phyloP scores from a whole-genome alignment of 169 alveolate species.

The Ichthyophthirius multifiliis region DNA sequence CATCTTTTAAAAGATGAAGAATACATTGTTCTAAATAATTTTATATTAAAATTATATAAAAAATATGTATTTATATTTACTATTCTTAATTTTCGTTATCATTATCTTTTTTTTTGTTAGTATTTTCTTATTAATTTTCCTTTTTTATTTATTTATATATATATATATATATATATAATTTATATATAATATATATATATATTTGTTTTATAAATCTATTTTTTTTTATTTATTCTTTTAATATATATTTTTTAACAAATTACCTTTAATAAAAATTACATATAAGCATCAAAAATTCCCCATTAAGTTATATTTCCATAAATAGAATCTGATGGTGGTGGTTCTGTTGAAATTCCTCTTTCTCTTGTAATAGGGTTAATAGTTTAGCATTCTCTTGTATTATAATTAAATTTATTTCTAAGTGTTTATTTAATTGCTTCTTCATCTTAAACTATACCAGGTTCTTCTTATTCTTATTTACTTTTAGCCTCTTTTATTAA shows the following conservation, averaged over 20 bases:
- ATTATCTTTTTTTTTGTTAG: slow-evolving; percentile 58
- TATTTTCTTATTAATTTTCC: slow-evolving; percentile 38
- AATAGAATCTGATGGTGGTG: slow-evolving; percentile 78
- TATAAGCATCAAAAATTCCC: slow-evolving; percentile 91
- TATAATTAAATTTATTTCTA: slow-evolving; percentile 89
- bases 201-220: background rate
- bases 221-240: too few relatives aligned
- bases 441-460: slow-evolving; percentile 54
- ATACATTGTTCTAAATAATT: slow-evolving; percentile 51
- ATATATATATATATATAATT: too few relatives aligned
- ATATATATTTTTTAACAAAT: too few relatives aligned
- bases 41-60: background rate
- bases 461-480: slow-evolving; percentile 49
- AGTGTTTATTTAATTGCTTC: slow-evolving; percentile 78
- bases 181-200: background rate
- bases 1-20: slow-evolving; percentile 74
- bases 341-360: slow-evolving; percentile 81
- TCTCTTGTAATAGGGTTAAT: slow-evolving; percentile 73
- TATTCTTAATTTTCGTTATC: slow-evolving; percentile 37
- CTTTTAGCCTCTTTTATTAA: slow-evolving; percentile 70
- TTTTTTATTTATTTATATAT: background rate
- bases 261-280: slow-evolving; percentile 79
- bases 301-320: slow-evolving; percentile 87
- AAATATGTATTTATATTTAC: background rate
- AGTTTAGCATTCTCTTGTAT: slow-evolving; percentile 90